Base-by-base conservation (phyloP, 768 basidiomycete genomes). In the Macrolepiota dolichaula region DNA sequence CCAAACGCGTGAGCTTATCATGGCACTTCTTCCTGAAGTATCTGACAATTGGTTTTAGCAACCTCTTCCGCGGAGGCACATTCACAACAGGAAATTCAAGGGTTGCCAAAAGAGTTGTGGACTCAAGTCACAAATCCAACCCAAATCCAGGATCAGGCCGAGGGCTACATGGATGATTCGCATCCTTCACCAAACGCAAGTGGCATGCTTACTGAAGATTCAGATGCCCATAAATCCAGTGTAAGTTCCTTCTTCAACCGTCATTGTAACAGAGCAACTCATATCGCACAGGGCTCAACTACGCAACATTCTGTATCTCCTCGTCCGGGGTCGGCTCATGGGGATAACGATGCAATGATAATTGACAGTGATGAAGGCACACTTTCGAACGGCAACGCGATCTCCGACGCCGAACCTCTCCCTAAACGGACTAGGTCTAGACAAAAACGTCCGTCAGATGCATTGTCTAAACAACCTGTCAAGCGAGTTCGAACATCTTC, bases 371-470 rank as follows among this genome's bases (percentile, higher is more conserved):
- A 59, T 51, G 19, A 25, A 51, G 17, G 15, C 13, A 15, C 24
- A 15, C 2, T 24, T 11, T 38, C 25, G 7, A 37, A 25, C 29
- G 17, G 25, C 9, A 72, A 35, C 67, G 67, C 37, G 65, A 64
- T 37, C 42, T 25, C 49, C 7, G 51, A 32, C 9, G 19, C 13
- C 65, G 67, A 44, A 66, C 61, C 25, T 50, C 37, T 44, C 2
- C 17, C 61, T 12, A 57, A 40, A 51, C 49, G 55, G 12, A 62
- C 52, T n/a, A 47, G 52, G 35, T 62, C 56, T 7, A 56, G 42
- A 22, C 36, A 55, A 11, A 62, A 56, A 17, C 55, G 61, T 9
- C 25, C 22, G 2, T 44, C 52, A 6, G 42, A 61, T 49, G 3
- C 52, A 4, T 6, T 54, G 36, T 55, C 46, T 9, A 53, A 61